Evolutionary conservation across 495 filamentous ascomycete species (phyloP).

Genomic region (Saxispiralis lemnorum): DNA sequence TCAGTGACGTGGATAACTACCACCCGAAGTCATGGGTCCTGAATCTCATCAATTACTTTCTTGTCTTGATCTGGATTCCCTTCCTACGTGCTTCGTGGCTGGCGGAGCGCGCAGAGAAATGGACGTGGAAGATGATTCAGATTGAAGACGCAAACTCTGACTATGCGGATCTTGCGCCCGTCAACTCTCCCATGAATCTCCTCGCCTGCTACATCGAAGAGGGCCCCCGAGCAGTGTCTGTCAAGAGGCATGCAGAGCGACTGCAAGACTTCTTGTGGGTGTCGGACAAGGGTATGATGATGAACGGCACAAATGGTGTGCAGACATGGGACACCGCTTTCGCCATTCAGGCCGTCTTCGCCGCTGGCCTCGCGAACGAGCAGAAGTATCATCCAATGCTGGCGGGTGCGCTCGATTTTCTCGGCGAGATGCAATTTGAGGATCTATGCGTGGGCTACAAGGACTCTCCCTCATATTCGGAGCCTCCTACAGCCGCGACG

Average conservation of each 20-base stretch:
- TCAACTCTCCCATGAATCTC: slow-evolving; percentile 76
- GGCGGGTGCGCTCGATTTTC: slow-evolving; percentile 61
- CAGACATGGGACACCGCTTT: slow-evolving; percentile 95
- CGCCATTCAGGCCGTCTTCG: slow-evolving; percentile 60
- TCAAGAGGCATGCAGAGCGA: slow-evolving; percentile 62
- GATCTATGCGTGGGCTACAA: slow-evolving; percentile 32
- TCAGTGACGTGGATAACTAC: slow-evolving; percentile 68
- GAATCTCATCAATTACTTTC: slow-evolving; percentile 51
- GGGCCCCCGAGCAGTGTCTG: slow-evolving; percentile 57
- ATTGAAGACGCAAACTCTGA: slow-evolving; percentile 85
- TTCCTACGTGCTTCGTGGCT: slow-evolving; percentile 44
- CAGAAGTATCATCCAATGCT: slow-evolving; percentile 72
- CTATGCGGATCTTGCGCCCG: slow-evolving; percentile 70
- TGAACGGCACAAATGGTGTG: slow-evolving; percentile 91
- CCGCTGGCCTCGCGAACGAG: slow-evolving; percentile 60
- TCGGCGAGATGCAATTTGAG: slow-evolving; percentile 73
- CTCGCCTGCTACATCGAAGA: slow-evolving; percentile 68
- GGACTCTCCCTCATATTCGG: slow-evolving; percentile 51
- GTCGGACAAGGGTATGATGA: slow-evolving; percentile 77
- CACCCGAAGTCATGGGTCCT: slow-evolving; percentile 79
- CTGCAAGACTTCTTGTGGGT: slow-evolving; percentile 82
- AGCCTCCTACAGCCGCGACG: slow-evolving; percentile 11
- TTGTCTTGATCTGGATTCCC: slow-evolving; percentile 65
- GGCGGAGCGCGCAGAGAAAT: slow-evolving; percentile 49
- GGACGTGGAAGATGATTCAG: slow-evolving; percentile 58